phyloP scores from a whole-genome alignment of 2,329 filamentous ascomycete genomes.

The Byssochlamys sp. region DNA sequence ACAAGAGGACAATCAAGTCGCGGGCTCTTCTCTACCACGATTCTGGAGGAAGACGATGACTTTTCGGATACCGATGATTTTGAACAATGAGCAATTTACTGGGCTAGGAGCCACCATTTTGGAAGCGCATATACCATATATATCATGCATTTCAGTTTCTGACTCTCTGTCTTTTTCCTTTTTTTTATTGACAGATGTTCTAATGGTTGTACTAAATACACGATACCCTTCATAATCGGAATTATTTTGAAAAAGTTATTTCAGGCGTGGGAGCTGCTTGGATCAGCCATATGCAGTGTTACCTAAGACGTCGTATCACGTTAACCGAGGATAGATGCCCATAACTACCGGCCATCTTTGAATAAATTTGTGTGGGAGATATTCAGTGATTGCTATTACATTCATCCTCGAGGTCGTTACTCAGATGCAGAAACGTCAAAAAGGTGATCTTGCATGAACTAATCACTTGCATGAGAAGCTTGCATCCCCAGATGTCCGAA shows the following conservation, averaged over 20 bases:
- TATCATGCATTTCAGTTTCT: neutral
- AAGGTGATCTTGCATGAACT: neutral
- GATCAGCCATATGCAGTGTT: no score
- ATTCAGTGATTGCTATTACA: no score
- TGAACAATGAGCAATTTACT: neutral
- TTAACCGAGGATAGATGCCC: no score
- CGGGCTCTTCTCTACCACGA: conserved; percentile 55
- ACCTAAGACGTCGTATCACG: no score
- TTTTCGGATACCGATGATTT: conserved; percentile 34
- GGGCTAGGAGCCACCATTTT: neutral
- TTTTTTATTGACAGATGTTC: no score
- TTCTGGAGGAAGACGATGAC: conserved; percentile 65
- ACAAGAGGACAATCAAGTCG: conserved; percentile 16
- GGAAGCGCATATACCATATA: neutral
- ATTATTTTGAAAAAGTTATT: no score
- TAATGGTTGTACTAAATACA: no score
- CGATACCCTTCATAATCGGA: no score
- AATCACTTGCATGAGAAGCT: neutral
- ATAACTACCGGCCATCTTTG: no score
- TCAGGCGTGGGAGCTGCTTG: no score
- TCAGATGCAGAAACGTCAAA: neutral
- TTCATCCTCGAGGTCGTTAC: neutral
- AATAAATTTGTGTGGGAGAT: no score
- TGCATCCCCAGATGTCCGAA: neutral
- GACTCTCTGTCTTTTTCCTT: no score